A percentile compares a stretch with the other conserved stretches of the same genome.
Conservation (phyloP, 2,329 filamentous ascomycete species). For the Cryphonectria parasitica region DNA sequence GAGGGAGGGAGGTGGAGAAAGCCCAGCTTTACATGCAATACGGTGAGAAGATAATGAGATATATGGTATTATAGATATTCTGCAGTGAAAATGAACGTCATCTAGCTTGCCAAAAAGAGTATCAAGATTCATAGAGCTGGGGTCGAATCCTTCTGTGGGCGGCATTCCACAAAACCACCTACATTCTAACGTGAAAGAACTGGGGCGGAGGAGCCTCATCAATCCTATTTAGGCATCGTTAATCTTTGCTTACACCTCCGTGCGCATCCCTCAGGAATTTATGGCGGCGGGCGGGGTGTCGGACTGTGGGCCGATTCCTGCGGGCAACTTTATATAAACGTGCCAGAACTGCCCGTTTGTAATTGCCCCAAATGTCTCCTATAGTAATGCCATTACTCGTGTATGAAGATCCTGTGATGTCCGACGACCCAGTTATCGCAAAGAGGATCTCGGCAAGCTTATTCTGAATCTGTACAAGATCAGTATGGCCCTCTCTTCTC, state of each 20-base stretch:
- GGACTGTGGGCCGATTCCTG: neutral
- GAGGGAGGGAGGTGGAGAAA: neutral
- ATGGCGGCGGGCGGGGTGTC: neutral
- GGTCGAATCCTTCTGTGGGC: constrained; percentile 2
- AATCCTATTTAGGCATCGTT: neutral
- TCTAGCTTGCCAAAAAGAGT: neutral
- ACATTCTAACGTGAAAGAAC: neutral
- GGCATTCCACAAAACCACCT: neutral
- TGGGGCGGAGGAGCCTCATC: constrained; percentile 1
- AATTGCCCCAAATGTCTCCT: neutral
- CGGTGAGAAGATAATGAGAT: neutral
- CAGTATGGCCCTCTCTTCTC: too few species aligned
- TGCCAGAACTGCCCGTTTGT: neutral
- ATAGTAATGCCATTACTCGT: neutral
- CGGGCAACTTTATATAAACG: neutral
- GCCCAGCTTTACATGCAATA: neutral
- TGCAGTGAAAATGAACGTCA: neutral
- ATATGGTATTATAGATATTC: neutral
- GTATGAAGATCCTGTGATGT: neutral
- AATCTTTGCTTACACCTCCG: neutral
- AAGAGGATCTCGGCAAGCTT: neutral
- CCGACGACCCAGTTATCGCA: neutral
- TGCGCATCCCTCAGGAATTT: neutral
- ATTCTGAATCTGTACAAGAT: neutral
- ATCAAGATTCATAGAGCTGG: neutral